phyloP scores from a whole-genome alignment of 1,284 basidiomycete genomes.

The Vanrija pseudolonga region DNA sequence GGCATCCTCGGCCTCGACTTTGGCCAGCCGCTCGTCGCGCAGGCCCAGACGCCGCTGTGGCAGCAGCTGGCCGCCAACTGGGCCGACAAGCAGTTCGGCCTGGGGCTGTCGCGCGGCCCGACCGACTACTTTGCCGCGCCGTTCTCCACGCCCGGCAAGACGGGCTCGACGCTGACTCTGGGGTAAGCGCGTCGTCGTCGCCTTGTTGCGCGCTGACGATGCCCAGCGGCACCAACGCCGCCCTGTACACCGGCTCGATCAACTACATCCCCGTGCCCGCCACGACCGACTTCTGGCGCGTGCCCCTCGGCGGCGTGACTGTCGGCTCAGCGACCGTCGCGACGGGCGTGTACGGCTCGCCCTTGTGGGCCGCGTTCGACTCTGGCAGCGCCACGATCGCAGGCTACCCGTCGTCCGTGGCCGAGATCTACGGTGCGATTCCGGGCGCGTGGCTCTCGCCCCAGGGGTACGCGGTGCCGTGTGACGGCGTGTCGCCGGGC shows the following conservation, averaged over 20 bases:
- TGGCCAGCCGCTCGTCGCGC: too few species aligned
- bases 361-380: background rate
- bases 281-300: slow-evolving; percentile 54
- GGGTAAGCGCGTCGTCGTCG: too few species aligned
- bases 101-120: background rate
- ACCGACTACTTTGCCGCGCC: too few species aligned
- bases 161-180: background rate
- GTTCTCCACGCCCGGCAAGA: slow-evolving; percentile 28
- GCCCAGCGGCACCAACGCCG: background rate
- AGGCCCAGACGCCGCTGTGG: background rate
- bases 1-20: too few species aligned
- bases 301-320: slow-evolving; percentile 27
- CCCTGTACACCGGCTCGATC: background rate
- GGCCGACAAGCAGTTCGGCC: too few species aligned
- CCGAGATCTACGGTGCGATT: slow-evolving; percentile 18
- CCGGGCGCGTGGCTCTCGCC: slow-evolving; percentile 1
- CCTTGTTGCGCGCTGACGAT: too few species aligned
- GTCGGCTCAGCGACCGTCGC: too few species aligned
- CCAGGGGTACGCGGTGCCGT: too few species aligned
- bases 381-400: slow-evolving; percentile 26
- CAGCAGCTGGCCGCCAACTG: too few species aligned
- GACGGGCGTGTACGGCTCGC: background rate
- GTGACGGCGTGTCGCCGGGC: too few species aligned
- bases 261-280: background rate
- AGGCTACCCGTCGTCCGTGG: slow-evolving; percentile 9